Base-by-base conservation (phyloP, 768 basidiomycete species). In the Auriscalpium vulgare region DNA sequence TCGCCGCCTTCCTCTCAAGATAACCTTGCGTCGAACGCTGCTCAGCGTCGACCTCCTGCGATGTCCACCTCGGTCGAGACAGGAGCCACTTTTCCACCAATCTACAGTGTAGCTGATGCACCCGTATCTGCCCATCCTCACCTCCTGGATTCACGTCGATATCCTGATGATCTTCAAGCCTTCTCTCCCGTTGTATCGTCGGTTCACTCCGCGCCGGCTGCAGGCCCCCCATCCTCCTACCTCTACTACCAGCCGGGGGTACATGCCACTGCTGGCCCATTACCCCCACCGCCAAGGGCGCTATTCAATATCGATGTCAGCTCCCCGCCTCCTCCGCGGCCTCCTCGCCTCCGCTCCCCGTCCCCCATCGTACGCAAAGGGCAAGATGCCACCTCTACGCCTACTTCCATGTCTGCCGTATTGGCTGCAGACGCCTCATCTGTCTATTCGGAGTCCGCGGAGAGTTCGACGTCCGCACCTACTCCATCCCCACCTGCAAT, bases 201-300 rank as follows among this genome's bases (percentile, higher is more conserved):
- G 21, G 37, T 34, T 37, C 13, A 44, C 8, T 23, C 43, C 9
- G 14, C 47, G n/a, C 6, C 51, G 1, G 3, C 55, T 10, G 13
- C 58, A 8, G 9, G 40, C 2, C 40, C 47, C n/a, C 59, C 65
- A 17, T 72, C 76, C 10, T 66, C 77, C 8, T 85, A 81, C 66
- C 68, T 83, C 53, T 70, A 75, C 62, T 87, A 88, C 63, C 78
- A 85, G 56, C 84, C 85, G 49, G 85, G 80, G 50, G 63, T 84
- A 2, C 84, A 90, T 68, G 75, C 85, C 8, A 87, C 78, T 21
- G 87, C 87, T 44, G 85, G 86, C 4, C 87, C 88, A 48, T 74
- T 87, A 56, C 87, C 88, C 34, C 80, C 81, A 36, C 87, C 86
- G 9, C 85, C 87, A 2, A 74, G 82, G 56, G 77, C 83, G 17